These are phyloP conservation scores for Erigeron canadensis DNA, from an alignment of 129 eudicot genomes.

Conservation along the genomic window DNA sequence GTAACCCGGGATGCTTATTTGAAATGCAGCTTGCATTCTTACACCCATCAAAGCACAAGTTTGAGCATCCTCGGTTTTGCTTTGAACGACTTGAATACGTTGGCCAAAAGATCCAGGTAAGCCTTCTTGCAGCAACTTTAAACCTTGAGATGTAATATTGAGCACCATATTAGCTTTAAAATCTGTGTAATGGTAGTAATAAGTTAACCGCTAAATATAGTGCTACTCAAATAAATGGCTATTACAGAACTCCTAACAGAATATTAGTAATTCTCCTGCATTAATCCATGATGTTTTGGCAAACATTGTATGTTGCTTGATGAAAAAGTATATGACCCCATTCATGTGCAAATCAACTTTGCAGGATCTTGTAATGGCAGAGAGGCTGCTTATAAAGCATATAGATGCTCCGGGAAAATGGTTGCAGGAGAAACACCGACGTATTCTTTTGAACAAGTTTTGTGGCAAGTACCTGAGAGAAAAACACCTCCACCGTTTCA, in stretches of 20 bases:
- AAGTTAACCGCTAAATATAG: not conserved
- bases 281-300: too few relatives aligned
- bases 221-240: not conserved
- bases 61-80: conserved; percentile 95
- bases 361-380: conserved; percentile 99
- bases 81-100: conserved; percentile 82
- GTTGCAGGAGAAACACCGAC: conserved; percentile 81
- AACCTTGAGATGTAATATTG: not conserved
- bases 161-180: not conserved
- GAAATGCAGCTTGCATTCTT: conserved; percentile 70
- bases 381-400: conserved; percentile 95
- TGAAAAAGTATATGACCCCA: not conserved
- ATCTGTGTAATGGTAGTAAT: not conserved
- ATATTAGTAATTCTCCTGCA: too few relatives aligned
- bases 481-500: conserved; percentile 83
- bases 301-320: not conserved
- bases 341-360: conserved; percentile 2
- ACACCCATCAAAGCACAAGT: conserved; percentile 93
- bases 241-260: too few relatives aligned
- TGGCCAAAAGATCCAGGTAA: conserved; percentile 97
- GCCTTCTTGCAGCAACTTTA: not conserved
- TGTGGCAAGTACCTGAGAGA: conserved; percentile 90
- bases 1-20: conserved; percentile 8
- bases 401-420: conserved; percentile 95
- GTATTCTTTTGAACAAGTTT: conserved; percentile 85